Base-by-base conservation (phyloP, 345 rosid genomes). In the Heritiera fomes region DNA sequence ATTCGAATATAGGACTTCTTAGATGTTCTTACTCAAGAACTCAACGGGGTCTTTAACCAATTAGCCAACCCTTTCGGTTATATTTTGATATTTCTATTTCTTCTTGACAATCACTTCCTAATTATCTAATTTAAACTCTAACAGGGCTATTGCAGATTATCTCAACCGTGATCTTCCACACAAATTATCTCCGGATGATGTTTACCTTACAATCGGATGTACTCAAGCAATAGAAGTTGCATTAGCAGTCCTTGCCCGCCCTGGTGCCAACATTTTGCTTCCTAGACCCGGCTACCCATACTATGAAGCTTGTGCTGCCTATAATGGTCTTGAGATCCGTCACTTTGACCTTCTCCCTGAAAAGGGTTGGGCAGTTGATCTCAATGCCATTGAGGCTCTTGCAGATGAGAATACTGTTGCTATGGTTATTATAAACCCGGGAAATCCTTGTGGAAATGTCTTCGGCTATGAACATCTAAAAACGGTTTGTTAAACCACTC, bases 381-480 rank as follows among this genome's bases (percentile, higher is more conserved):
- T 91, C 30, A 83, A 84, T 56, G 83, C 84, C 50, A 78, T 93
- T 32, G 89, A 90, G 84, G 80, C 91, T 59, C 88, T 87, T 69
- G 88, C 91, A 7, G 95, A 93, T 4, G 86, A 89, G 34, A 90
- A 88, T 73, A 93, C 94, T 3, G 89, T 79, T 1, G 95, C 93
- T 8, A 82, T 93, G 84, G 91, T 90, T 28, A 76, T 93, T 72
- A 84, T 88, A 5, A 93, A 90, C 81, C 94, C 94, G 2, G 87
- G 93, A 7, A 91, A 89, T 77, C 93, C 98, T 11, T 87, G 93
- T 76, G 98, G 92, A 75, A 88, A 77, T 77, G 89, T 93, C 75
- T 93, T 80, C 81, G 80, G 89, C 73, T 71, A 80, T 50, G 77
- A 87, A 58, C 98, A 93, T 81, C 82, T 91, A 76, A 81, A 91